A percentile compares a stretch with the other conserved stretches of the same genome.
phyloP scores from a whole-genome alignment of 2,329 filamentous ascomycete species.

The Fusarium protoensiforme region DNA sequence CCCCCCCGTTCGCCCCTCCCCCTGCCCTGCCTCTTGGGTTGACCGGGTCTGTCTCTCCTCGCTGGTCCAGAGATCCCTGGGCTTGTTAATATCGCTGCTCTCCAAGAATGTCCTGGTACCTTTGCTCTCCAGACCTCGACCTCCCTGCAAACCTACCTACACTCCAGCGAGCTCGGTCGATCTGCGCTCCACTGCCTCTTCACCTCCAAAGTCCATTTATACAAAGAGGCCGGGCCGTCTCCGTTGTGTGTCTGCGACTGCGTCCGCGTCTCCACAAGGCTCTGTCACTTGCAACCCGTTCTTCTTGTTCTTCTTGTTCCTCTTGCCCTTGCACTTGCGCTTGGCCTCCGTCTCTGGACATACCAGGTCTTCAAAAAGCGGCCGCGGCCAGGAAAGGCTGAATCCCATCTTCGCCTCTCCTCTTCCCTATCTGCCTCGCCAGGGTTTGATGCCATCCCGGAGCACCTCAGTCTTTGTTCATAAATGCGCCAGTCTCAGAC shows the following conservation, averaged over 20 bases:
- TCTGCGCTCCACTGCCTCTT: constrained; percentile 42
- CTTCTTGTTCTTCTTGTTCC: constrained; percentile 1
- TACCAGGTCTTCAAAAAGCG: constrained; percentile 41
- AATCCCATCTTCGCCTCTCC: constrained; percentile 24
- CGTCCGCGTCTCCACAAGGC: constrained; percentile 39
- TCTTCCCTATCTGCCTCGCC: constrained; percentile 41
- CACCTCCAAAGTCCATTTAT: constrained; percentile 43
- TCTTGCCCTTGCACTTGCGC: constrained; percentile 15
- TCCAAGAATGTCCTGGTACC: constrained; percentile 36
- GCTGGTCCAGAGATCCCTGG: constrained; percentile 31
- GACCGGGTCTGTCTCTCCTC: constrained; percentile 27
- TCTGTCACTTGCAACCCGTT: constrained; percentile 34
- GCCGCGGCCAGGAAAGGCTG: constrained; percentile 46
- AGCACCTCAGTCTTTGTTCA: constrained; percentile 27
- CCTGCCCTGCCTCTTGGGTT: constrained; percentile 18
- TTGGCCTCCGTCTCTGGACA: constrained; percentile 29
- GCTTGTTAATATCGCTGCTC: constrained; percentile 37
- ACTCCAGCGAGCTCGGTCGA: constrained; percentile 34
- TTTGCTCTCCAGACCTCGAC: constrained; percentile 22
- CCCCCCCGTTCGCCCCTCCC: constrained; percentile 15
- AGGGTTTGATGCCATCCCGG: constrained; percentile 24
- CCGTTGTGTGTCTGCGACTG: background rate
- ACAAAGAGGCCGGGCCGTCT: constrained; percentile 42
- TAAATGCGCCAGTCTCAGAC: constrained; percentile 44
- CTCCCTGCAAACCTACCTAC: constrained; percentile 28